Base-by-base conservation (phyloP, 257 asterid genomes). In the Solanum commersonii region DNA sequence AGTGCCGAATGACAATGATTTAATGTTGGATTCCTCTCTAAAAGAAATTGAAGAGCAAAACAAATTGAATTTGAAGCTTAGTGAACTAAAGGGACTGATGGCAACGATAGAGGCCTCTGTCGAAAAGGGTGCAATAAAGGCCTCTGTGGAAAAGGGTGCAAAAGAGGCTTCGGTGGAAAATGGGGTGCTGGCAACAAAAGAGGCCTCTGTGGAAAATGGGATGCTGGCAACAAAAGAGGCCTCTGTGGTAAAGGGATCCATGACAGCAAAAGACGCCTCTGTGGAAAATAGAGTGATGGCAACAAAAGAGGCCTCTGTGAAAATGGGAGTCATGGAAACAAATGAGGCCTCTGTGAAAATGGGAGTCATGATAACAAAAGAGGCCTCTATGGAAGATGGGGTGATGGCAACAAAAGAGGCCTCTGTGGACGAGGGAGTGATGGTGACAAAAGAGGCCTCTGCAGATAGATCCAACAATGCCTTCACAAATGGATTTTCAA, bases 11-110 rank as follows among this genome's bases (percentile, higher is more conserved):
- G 96, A 88, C 52, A 92, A 92, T 88, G 94, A 91, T 76, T 88
- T 35, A 70, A 87, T 81, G 76, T 72, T 42, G 13, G 92, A 42
- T 88, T 83, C 92, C 49, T 87, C 83, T 34, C 84, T 38, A 72
- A 93, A 89, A 84, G 93, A 83, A 85, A 87, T 84, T 63, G 89
- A 84, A 52, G 96, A 89, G 88, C 91, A 83, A 34, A 92, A 89
- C 76, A 94, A 93, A 77, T 89, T 92, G 93, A 83, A 91, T 83
- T 63, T 93, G 83, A 95, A 93, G 90, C 94, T 95, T 82, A 92
- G 94, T 91, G 94, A 96, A 88, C 88, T 94, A 89, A 92, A 90
- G 88, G 95, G 91, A 87, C 90, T 91, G 59, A 87, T 88, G 33
- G 46, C 79, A 31, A 38, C 16, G 68, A 73, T 85, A 56, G 91